Conservation (phyloP, 2,329 filamentous ascomycete genomes). For the Calonectria crousiana region DNA sequence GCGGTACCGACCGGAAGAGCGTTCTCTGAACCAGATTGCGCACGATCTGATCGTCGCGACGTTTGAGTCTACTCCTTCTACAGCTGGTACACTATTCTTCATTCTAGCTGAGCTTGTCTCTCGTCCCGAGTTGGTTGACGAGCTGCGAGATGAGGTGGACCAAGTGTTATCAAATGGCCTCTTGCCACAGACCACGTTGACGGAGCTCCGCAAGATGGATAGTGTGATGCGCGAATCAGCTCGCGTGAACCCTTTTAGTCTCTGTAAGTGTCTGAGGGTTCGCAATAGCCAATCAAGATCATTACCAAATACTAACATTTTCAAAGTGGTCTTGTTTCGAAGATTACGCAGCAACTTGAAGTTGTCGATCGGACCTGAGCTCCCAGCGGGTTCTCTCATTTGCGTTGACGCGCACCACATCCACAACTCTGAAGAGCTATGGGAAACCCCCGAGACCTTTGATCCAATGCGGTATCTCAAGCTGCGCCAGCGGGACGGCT, state of each 20-base stretch:
- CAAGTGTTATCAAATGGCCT: not conserved
- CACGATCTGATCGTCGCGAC: not conserved
- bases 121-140: not conserved
- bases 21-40: not conserved
- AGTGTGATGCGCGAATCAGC: not conserved
- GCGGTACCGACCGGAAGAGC: not conserved
- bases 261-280: not conserved
- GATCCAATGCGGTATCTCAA: not conserved
- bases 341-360: not conserved
- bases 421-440: not conserved
- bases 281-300: not conserved
- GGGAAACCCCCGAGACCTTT: not conserved
- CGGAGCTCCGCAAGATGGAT: not conserved
- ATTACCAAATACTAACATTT: not conserved
- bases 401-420: not conserved
- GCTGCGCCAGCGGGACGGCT: not conserved
- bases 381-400: not conserved
- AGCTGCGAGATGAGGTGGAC: not conserved
- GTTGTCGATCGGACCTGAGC: not conserved
- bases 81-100: not conserved
- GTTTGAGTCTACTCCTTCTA: not conserved
- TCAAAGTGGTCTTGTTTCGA: not conserved
- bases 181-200: not conserved
- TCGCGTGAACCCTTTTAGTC: not conserved
- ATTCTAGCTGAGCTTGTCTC: not conserved